Evolutionary conservation across 768 basidiomycete genomes (phyloP), one percentile per base, ranked within the genome.

Genomic region (Baorangia bicolor): DNA sequence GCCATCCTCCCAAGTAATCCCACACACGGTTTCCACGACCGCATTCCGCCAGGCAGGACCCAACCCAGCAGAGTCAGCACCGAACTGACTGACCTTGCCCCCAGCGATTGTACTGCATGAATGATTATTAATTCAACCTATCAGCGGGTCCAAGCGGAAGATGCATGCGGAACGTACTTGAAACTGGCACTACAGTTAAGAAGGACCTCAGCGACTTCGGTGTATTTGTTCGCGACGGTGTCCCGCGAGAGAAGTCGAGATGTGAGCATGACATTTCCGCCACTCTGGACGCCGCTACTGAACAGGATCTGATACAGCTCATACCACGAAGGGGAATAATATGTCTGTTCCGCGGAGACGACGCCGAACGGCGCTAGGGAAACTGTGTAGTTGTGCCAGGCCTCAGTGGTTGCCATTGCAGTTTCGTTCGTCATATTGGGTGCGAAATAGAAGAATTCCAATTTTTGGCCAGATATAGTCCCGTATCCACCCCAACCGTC

Each of bases 11-110:
- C 73, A 56, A 13, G 25, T 4, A 49, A 64, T 4, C 0, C 55
- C 57, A 28, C 66, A 65, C 9, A 62, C 44, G 4, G 70, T 59
- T 28, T 78, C 64, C 6, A 70, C 63, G 11, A 80, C 42, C 0
- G 78, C 71, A 14, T 72, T 69, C 5, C 81, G 70, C 79, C 80
- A 83, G 3, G 75, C 76, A 12, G 79, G 80, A 63, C 80, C 74
- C n/a, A 81, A 52, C 11, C 76, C 80, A 13, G 71, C 67, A 4
- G 76, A 72, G 42, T 73, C 66, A 0, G 78, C 73, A 23, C 73
- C 62, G 2, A 70, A 61, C 21, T 63, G 62, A 4, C 72, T 68
- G 12, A 79, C 79, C 5, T 71, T 74, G 1, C 81, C 79, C 2
- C 81, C 81, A 7, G 68, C 74, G 7, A 80, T 64, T 10, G 69